Percentiles rank a stretch among this genome's conserved stretches.
Evolutionary conservation across 2,329 filamentous ascomycete genomes (phyloP).

Genomic region (Huntiella abstrusa): DNA sequence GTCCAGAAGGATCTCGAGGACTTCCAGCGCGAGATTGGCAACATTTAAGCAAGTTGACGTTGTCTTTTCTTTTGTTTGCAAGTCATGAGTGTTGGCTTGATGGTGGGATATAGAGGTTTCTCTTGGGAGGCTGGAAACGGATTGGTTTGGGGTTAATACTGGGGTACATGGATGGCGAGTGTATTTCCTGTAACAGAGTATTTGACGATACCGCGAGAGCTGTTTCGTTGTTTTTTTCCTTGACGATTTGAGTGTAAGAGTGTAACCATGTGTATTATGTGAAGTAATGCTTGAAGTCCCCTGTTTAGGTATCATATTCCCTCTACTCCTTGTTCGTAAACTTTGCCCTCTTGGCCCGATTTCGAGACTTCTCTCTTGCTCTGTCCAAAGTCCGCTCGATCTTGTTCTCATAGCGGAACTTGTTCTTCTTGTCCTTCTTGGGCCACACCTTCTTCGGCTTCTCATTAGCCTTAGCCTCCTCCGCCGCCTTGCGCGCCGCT

Average conservation of each 20-base stretch:
- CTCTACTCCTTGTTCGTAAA: conserved; percentile 7
- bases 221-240: too few species aligned
- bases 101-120: not conserved
- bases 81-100: too few species aligned
- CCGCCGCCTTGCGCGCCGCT: conserved; percentile 18
- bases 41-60: conserved; percentile 45
- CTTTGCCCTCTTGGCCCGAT: conserved; percentile 19
- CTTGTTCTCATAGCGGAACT: conserved; percentile 87
- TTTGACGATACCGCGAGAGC: too few species aligned
- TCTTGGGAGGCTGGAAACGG: not conserved
- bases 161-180: too few species aligned
- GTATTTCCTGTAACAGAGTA: too few species aligned
- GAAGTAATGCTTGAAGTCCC: not conserved
- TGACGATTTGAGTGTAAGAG: too few species aligned
- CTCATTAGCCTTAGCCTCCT: conserved; percentile 17
- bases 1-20: conserved; percentile 83
- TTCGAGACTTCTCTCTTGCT: conserved; percentile 53
- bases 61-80: conserved; percentile 1
- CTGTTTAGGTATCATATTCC: not conserved
- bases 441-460: conserved; percentile 29
- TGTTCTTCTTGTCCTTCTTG: conserved; percentile 54
- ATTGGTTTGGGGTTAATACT: too few species aligned
- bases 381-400: conserved; percentile 57
- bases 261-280: not conserved
- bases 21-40: conserved; percentile 79